These are phyloP conservation scores for Poterioochromonas sp. DNA, from an alignment of 352 stramenopile genomes.

Conservation along the genomic window DNA sequence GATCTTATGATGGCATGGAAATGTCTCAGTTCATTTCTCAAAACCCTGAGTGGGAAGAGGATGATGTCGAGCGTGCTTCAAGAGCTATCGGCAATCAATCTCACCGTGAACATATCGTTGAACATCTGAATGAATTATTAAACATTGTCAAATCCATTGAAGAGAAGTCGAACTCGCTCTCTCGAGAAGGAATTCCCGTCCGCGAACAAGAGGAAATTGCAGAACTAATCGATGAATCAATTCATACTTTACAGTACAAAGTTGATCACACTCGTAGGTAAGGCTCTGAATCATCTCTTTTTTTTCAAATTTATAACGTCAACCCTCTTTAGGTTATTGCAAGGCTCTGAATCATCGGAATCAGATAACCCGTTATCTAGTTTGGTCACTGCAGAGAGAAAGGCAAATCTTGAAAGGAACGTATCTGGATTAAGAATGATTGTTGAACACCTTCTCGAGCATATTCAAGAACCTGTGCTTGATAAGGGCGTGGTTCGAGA, in stretches of 20 bases:
- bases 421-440: not conserved
- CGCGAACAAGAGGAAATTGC: not conserved
- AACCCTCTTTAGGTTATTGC: constrained; percentile 7
- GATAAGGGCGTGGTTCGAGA: not conserved
- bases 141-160: not conserved
- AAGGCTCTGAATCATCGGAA: not conserved
- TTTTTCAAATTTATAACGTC: no score
- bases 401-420: not conserved
- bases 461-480: constrained; percentile 1
- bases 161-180: not conserved
- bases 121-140: constrained; percentile 8
- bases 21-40: not conserved
- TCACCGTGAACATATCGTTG: not conserved
- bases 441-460: not conserved
- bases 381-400: constrained; percentile 14
- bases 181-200: not conserved
- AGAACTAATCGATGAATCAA: not conserved
- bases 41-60: constrained; percentile 17
- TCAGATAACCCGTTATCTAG: not conserved
- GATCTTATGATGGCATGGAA: not conserved
- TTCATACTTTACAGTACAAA: constrained; percentile 26
- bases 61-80: not conserved
- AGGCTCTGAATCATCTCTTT: not conserved
- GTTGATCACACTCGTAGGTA: not conserved
- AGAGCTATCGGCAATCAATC: not conserved